phyloP scores from a whole-genome alignment of 208 protist species.

The Hexamita inflata region DNA sequence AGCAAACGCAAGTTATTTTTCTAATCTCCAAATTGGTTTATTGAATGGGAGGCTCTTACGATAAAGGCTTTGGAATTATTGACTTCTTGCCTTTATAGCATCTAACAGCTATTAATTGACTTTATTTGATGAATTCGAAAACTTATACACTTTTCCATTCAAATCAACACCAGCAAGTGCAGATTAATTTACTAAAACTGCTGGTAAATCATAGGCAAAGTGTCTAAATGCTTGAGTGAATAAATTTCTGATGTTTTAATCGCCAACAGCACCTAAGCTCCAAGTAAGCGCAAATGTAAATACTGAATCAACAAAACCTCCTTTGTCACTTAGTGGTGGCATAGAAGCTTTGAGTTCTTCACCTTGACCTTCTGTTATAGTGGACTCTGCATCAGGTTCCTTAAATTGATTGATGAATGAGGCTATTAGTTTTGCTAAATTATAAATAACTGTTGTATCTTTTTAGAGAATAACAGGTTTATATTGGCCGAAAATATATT shows the following conservation, averaged over 20 bases:
- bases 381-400: background rate
- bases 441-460: background rate
- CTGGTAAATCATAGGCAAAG: background rate
- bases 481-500: background rate
- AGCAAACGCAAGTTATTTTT: too few species aligned
- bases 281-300: slow-evolving; percentile 25
- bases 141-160: too few species aligned
- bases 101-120: too few species aligned
- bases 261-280: background rate
- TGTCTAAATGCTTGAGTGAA: slow-evolving; percentile 11
- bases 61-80: too few species aligned
- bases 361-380: background rate
- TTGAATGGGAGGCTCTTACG: too few species aligned
- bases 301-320: background rate
- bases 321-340: background rate
- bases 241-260: background rate
- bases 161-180: background rate
- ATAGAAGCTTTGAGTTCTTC: background rate
- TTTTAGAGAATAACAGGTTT: background rate
- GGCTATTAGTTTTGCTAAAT: background rate
- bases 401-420: background rate
- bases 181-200: background rate
- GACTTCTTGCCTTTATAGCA: too few species aligned
- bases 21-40: too few species aligned
- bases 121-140: too few species aligned